Base-by-base conservation (phyloP, 768 basidiomycete genomes). In the Tephrocybe rancida region DNA sequence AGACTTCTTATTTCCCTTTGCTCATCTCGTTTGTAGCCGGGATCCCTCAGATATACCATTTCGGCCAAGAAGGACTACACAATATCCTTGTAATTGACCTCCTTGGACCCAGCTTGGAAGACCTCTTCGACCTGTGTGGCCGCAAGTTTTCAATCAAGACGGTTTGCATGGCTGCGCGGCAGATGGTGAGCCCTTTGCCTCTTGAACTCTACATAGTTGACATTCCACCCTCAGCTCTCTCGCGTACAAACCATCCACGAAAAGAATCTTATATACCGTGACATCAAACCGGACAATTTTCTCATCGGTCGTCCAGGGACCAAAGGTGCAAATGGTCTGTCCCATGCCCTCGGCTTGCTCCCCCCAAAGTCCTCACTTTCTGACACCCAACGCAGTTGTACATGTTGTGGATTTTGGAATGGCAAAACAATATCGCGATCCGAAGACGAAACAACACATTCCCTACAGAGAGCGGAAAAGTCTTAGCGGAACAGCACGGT, bases 211-310 rank as follows among this genome's bases (percentile, higher is more conserved):
- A 21, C 43, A 19, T 50, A 58, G 26, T 39, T 60, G 37, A 59
- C 37, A 35, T 53, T 44, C 6, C 44, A 35, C 38, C 37, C 54
- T 29, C 59, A 98, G 96, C 79, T 99, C 54, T 85, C 92, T 45
- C 87, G 97, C 63, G 95, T 97, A 18, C 96, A 98, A 72, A 96
- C 91, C 16, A 98, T 99, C 48, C 97, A 99, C 72, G 96, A 98
- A 73, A 98, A 98, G 82, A 98, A 97, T 73, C 85, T 99, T 64
- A 98, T 99, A 64, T 98, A 99, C 70, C 90, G 97, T 50, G 97
- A 99, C 70, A 98, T 99, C 78, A 99, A 99, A 72, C 97, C 97
- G 9, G 97, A 98, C 76, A 99, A 99, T 73, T 99, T 99, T 70
- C 83, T 99, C 61, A 89, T 98, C 67, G 97, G 97, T 32, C 87